Conservation (phyloP, 176 grass and related monocot genomes). For the Zizania latifolia region DNA sequence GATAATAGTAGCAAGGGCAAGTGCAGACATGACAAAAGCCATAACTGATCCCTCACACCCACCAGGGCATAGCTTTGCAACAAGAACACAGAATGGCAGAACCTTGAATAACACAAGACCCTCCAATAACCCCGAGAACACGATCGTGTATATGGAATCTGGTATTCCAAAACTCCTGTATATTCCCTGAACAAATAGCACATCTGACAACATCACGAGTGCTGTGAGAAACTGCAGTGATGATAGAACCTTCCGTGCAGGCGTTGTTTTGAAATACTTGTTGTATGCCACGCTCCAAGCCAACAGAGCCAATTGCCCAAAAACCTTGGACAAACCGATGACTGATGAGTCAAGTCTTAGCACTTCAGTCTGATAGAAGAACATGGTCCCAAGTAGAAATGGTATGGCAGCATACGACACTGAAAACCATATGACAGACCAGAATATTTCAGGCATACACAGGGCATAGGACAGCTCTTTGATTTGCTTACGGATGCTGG, state of each 20-base stretch:
- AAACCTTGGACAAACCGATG: slow-evolving; percentile 86
- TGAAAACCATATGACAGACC: slow-evolving; percentile 70
- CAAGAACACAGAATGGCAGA: slow-evolving; percentile 67
- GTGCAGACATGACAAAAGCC: slow-evolving; percentile 85
- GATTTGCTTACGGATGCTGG: slow-evolving; percentile 63
- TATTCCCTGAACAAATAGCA: slow-evolving; percentile 74
- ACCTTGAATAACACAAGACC: slow-evolving; percentile 67
- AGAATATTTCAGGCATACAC: slow-evolving; percentile 60
- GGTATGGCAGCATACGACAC: slow-evolving; percentile 70
- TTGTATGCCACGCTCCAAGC: slow-evolving; percentile 85
- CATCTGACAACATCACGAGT: slow-evolving; percentile 67
- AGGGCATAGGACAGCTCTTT: slow-evolving; percentile 56
- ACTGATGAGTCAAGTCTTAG: slow-evolving; percentile 74
- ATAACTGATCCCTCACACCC: slow-evolving; percentile 87
- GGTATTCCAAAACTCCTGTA: slow-evolving; percentile 61
- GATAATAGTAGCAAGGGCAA: slow-evolving; percentile 60
- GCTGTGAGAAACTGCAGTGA: slow-evolving; percentile 56
- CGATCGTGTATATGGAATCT: slow-evolving; percentile 69
- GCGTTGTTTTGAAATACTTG: slow-evolving; percentile 62
- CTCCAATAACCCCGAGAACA: slow-evolving; percentile 77
- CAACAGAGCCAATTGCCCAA: slow-evolving; percentile 67
- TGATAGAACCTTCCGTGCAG: slow-evolving; percentile 64
- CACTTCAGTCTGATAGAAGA: slow-evolving; percentile 93
- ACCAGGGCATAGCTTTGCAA: slow-evolving; percentile 69
- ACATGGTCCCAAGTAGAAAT: slow-evolving; percentile 82